Evolutionary conservation across 2,329 filamentous ascomycete species (phyloP).

Genomic region (Fusarium albidum): DNA sequence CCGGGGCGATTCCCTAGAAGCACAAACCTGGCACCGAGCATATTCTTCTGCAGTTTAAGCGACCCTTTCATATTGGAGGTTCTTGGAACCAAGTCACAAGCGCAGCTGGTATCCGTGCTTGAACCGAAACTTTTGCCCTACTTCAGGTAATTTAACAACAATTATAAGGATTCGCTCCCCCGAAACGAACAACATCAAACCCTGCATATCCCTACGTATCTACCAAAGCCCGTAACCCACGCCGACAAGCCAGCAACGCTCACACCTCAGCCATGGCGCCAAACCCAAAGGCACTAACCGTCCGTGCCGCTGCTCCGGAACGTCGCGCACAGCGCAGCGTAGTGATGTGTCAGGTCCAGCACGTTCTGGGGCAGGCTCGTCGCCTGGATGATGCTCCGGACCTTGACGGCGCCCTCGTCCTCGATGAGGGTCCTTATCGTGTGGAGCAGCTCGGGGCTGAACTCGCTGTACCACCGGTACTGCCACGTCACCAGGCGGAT

Average conservation of each 20-base stretch:
- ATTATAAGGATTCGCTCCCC: constrained; percentile 26
- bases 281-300: constrained; percentile 57
- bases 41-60: no score
- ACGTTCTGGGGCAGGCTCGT: constrained; percentile 94
- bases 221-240: not conserved
- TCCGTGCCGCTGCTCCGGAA: constrained; percentile 96
- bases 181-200: not conserved
- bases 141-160: constrained; percentile 8
- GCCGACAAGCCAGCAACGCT: not conserved
- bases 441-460: constrained; percentile 89
- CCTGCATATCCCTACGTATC: constrained; percentile 26
- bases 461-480: constrained; percentile 99
- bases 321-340: constrained; percentile 91
- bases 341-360: constrained; percentile 93
- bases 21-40: no score
- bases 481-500: constrained; percentile 97
- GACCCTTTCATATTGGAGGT: not conserved
- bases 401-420: constrained; percentile 96
- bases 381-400: constrained; percentile 95
- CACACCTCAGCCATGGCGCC: not conserved
- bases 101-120: constrained; percentile 1
- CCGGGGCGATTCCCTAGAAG: no score
- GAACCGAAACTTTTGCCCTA: constrained; percentile 23
- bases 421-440: constrained; percentile 93
- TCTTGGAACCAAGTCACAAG: not conserved